Base-by-base conservation (phyloP, 768 basidiomycete species). In the Tylopilus felleus region DNA sequence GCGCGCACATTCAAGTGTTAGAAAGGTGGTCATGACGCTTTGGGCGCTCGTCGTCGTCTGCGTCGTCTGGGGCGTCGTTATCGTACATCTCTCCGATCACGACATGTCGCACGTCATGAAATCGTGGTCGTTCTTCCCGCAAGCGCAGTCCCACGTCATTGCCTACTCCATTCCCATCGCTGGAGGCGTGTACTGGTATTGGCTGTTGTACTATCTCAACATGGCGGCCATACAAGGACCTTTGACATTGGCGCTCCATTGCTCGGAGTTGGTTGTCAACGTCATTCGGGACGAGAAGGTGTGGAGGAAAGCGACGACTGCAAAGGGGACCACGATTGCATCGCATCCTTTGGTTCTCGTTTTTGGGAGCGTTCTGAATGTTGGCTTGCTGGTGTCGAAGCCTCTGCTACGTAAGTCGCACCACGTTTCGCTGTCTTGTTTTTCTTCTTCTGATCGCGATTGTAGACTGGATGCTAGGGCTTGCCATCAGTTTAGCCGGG, bases 381-480 rank as follows among this genome's bases (percentile, higher is more conserved):
- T 62, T 5, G 22, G 45, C 0, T 35, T 69, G 46, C 53, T 69
- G 3, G 1, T 49, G 8, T 50, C 56, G 16, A 71, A 69, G 23
- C 65, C 65, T 13, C 13, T 71, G 13, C 25, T 69, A 13, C 68
- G 67, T 71, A 39, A 58, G 69, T 60, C 8, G n/a, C n/a, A 22
- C 28, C 5, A 1, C 36, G 36, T 28, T 28, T 31, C 14, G n/a
- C 21, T 13, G 9, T 17, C 13, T 9, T 33, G 38, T 42, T 17
- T 27, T 21, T 16, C 27, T 46, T 8, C 36, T 28, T 51, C n/a
- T 51, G 40, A 52, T 29, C 10, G 22, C n/a, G 31, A 2, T 19
- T 21, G 5, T 41, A 69, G 68, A 69, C 44, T 67, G 67, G 70
- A 69, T 71, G 68, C 63, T 71, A 35, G 67, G 68, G 8, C 64